Evolutionary conservation across 2,329 filamentous ascomycete genomes (phyloP), one percentile per base, ranked within the genome.

Genomic region (Cladosporium sphaerospermum): DNA sequence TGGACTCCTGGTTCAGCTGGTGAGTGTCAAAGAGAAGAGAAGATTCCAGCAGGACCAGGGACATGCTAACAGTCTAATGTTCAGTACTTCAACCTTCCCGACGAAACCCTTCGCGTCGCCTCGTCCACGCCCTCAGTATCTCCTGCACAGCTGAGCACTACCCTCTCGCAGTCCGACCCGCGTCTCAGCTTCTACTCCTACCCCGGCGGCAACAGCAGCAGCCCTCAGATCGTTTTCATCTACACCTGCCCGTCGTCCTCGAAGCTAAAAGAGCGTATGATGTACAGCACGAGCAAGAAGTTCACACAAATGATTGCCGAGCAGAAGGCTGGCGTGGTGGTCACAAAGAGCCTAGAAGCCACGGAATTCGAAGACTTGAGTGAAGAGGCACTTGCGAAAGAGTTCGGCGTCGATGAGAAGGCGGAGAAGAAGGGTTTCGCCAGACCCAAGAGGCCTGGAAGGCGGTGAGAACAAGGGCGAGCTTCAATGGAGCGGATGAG

Each of bases 261-360:
- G 49, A 88, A 84, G 71, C 87, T 93, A 73, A 91, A 89, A 73
- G 85, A 87, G 71, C 79, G 88, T 58, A 95, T 95, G 89, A 71
- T 93, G 64, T 93, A 93, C 67, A 87, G 88, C 19, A 80, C 79
- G 51, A 61, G 63, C 45, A 68, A 67, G 53, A 79, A 76, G 54
- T 75, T 81, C 61, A 72, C 73, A 28, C 74, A 75, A 19, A 85
- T 88, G 3, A 74, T 90, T 31, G 88, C 87, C 14, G 80, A 84
- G 62, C 72, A 71, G 34, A 81, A 88, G 59, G 84, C 81, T 1
- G 84, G 83, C 0, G 64, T 92, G 47, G 76, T 74, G 53, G 73
- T 89, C 4, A 83, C 81, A 54, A 90, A 88, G 78, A 85, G 79
- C 67, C 70, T 85, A 54, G 82, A 85, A 66, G 80, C 78, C 36